Conservation (phyloP, 495 filamentous ascomycete genomes). For the Penicillium bialowiezense region DNA sequence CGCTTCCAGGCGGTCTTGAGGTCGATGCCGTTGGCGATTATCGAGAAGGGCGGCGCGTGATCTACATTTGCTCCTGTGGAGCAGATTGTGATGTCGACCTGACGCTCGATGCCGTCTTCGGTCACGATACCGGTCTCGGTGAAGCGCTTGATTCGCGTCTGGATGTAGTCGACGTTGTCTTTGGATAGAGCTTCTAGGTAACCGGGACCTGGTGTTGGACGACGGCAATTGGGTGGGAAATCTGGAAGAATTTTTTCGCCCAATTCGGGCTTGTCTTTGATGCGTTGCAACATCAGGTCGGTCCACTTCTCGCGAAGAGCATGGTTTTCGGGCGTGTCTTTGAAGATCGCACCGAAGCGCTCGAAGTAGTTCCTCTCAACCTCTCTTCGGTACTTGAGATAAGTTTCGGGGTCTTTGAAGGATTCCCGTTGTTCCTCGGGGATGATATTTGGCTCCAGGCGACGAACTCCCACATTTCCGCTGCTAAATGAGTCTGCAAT, state of each 20-base stretch:
- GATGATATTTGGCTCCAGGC: constrained; percentile 48
- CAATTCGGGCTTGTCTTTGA: constrained; percentile 54
- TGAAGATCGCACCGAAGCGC: constrained; percentile 54
- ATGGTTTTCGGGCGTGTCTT: constrained; percentile 50
- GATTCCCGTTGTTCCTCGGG: constrained; percentile 45
- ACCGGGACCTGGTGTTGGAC: constrained; percentile 67
- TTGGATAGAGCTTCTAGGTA: constrained; percentile 68
- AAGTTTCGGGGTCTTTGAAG: constrained; percentile 47
- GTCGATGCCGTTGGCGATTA: constrained; percentile 49
- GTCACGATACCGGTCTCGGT: constrained; percentile 56
- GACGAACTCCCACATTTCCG: constrained; percentile 29
- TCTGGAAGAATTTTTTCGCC: constrained; percentile 56
- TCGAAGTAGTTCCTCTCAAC: constrained; percentile 57
- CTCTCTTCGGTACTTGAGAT: constrained; percentile 47
- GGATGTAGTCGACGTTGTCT: constrained; percentile 61
- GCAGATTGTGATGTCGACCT: constrained; percentile 63
- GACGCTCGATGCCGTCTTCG: constrained; percentile 44
- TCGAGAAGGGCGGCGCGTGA: constrained; percentile 57
- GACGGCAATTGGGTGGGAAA: constrained; percentile 65
- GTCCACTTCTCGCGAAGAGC: constrained; percentile 49
- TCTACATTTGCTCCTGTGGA: constrained; percentile 64
- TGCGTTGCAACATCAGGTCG: constrained; percentile 46
- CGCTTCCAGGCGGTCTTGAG: constrained; percentile 49
- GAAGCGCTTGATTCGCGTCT: constrained; percentile 53
- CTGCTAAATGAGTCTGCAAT: constrained; percentile 57